Base-by-base conservation (phyloP, 169 alveolate genomes). In the Plasmodium billcollinsi region DNA sequence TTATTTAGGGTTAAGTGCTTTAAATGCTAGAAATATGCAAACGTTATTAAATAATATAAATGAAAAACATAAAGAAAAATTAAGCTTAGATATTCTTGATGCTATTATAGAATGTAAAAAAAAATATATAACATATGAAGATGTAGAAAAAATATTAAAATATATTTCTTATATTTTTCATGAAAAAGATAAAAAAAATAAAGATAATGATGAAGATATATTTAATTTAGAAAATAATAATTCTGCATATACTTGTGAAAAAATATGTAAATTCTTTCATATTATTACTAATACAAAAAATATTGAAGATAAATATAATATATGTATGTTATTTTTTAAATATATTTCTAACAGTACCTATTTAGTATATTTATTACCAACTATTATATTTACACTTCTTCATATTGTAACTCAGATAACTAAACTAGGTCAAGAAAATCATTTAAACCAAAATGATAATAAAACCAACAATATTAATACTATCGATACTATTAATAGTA, bases 191-290 rank as follows among this genome's bases (percentile, higher is more conserved):
- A 65, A 33, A 12, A 78, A 71, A 50, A 33, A 33, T 5, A 33
- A 33, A 5, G 4, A 33, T 0, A 6, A 33, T 33, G 26, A 62
- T 2, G 89, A 61, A 3, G 72, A 78, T 58, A 15, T 67, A 1
- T 78, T 78, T 71, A 63, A 78, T 71, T 71, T 63, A 52, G 78
- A 78, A 65, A 74, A 74, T 49, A 52, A 71, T 58, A 20, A 61
- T 56, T 24, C 66, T 18, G 26, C 62, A 0, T 78, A 78, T n/a
- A 59, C 78, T 45, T 56, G 78, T 8, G 74, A 78, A 52, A 78
- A 78, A 49, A 65, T 78, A 71, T 78, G 78, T 24, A 78, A 78
- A 78, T 78, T 78, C 54, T 78, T 78, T 78, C 78, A 78, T 71
- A 78, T 78, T 15, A 78, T 78, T n/a, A 78, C 89, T 0, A 78